These are phyloP conservation scores for Arachis stenosperma DNA, from an alignment of 306 rosid species.

Conservation along the genomic window DNA sequence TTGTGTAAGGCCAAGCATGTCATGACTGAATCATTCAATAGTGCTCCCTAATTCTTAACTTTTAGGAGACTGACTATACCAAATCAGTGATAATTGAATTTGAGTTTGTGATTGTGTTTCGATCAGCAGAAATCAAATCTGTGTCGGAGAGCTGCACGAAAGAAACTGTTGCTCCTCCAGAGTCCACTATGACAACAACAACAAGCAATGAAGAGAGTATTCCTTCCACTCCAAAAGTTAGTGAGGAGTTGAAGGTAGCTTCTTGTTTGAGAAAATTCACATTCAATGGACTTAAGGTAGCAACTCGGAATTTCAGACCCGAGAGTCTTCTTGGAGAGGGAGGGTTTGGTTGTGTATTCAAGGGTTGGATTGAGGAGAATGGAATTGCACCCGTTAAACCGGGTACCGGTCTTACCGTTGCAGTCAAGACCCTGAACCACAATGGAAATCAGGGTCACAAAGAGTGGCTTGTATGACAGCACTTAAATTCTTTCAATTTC, in stretches of 20 bases:
- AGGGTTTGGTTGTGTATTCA: slow-evolving; percentile 98
- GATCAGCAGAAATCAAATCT: slow-evolving; percentile 61
- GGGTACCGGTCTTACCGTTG: slow-evolving; percentile 97
- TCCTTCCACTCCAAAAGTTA: slow-evolving; percentile 71
- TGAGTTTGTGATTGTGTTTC: slow-evolving; percentile 32
- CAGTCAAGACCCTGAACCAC: slow-evolving; percentile 95
- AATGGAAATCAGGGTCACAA: slow-evolving; percentile 99
- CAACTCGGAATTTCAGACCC: slow-evolving; percentile 95
- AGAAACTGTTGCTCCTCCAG: slow-evolving; percentile 51
- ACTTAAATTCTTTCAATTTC: slow-evolving; percentile 25
- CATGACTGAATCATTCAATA: slow-evolving; percentile 26
- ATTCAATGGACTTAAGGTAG: slow-evolving; percentile 85
- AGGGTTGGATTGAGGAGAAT: slow-evolving; percentile 97
- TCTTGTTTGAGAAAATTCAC: slow-evolving; percentile 90
- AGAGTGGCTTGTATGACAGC: slow-evolving; percentile 90
- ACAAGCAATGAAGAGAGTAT: slow-evolving; percentile 74
- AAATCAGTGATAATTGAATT: slow-evolving; percentile 23
- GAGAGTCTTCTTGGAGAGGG: slow-evolving; percentile 99
- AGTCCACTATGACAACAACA: slow-evolving; percentile 60
- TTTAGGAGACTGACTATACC: slow-evolving; percentile 27
- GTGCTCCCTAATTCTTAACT: slow-evolving; percentile 9
- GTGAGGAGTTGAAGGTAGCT: slow-evolving; percentile 93
- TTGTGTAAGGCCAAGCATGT: slow-evolving; percentile 18
- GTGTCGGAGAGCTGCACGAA: slow-evolving; percentile 59
- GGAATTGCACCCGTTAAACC: slow-evolving; percentile 98